phyloP scores from a whole-genome alignment of 129 eudicot species.

The Pseudognaphalium luteoalbum region DNA sequence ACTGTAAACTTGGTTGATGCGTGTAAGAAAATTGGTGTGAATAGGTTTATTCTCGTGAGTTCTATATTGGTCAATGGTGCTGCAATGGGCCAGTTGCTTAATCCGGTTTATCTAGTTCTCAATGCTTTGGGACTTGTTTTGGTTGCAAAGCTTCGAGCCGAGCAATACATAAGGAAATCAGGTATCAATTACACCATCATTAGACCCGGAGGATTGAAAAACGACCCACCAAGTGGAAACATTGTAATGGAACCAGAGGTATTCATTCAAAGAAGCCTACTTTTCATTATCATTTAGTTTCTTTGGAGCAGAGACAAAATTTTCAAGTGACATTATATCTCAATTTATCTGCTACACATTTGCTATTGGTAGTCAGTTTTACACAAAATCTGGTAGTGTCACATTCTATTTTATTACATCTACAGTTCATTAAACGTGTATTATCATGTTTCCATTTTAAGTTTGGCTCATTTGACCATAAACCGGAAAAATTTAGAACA shows the following conservation, averaged over 20 bases:
- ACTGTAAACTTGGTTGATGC: conserved; percentile 95
- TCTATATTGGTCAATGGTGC: conserved; percentile 89
- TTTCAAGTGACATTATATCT: not conserved
- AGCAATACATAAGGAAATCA: conserved; percentile 72
- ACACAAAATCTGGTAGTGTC: too few species aligned
- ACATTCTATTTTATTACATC: too few species aligned
- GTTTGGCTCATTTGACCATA: not conserved
- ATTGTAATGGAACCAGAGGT: conserved; percentile 96
- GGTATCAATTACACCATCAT: conserved; percentile 86
- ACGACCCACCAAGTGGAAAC: conserved; percentile 87
- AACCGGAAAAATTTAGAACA: too few species aligned
- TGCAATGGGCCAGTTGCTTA: conserved; percentile 86
- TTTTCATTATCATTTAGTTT: not conserved
- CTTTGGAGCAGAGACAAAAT: not conserved
- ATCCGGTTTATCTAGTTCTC: conserved; percentile 82
- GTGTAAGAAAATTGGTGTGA: conserved; percentile 70
- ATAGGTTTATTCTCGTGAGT: conserved; percentile 69
- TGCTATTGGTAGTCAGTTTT: not conserved
- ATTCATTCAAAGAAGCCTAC: not conserved
- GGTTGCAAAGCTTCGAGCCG: conserved; percentile 87
- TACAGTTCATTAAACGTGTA: not conserved
- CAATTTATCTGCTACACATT: not conserved
- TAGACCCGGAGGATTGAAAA: conserved; percentile 86
- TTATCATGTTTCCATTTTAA: not conserved
- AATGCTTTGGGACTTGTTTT: conserved; percentile 74